These are phyloP conservation scores for Fusarium mangiferae DNA, from an alignment of 2,329 filamentous ascomycete species.

Conservation along the genomic window DNA sequence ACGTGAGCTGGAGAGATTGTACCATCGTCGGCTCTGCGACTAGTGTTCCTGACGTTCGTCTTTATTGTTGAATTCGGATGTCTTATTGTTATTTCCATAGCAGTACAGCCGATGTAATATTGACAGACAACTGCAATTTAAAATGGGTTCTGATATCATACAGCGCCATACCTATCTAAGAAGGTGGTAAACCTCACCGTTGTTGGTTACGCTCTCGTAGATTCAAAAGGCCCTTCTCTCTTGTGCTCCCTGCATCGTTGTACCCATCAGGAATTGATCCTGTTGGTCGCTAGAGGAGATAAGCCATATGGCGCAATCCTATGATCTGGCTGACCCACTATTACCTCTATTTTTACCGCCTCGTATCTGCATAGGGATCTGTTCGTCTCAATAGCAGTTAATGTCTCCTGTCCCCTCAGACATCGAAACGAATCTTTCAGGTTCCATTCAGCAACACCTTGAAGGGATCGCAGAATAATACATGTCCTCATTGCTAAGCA, in stretches of 20 bases:
- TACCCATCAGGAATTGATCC: background rate
- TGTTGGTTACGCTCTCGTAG: background rate
- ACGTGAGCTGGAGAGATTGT: too few relatives aligned
- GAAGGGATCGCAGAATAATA: accelerated
- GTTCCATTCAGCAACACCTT: accelerated
- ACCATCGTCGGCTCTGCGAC: background rate
- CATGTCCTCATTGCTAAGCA: background rate
- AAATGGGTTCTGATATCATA: background rate
- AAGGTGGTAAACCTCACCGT: background rate
- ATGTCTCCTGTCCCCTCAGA: background rate
- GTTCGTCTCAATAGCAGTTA: background rate
- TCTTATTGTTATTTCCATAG: background rate
- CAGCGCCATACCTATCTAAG: background rate
- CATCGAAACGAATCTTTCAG: too few relatives aligned
- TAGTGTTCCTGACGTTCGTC: background rate
- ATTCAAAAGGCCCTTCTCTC: background rate
- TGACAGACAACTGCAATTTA: background rate
- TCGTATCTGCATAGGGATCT: background rate
- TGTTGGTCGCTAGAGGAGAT: background rate
- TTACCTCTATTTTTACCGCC: background rate
- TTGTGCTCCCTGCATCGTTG: background rate
- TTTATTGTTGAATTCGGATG: background rate
- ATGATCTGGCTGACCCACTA: background rate
- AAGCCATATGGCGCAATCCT: background rate
- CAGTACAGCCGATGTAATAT: background rate